These are phyloP conservation scores for Fusarium sp. DNA, from an alignment of 2,329 filamentous ascomycete species.

Conservation along the genomic window DNA sequence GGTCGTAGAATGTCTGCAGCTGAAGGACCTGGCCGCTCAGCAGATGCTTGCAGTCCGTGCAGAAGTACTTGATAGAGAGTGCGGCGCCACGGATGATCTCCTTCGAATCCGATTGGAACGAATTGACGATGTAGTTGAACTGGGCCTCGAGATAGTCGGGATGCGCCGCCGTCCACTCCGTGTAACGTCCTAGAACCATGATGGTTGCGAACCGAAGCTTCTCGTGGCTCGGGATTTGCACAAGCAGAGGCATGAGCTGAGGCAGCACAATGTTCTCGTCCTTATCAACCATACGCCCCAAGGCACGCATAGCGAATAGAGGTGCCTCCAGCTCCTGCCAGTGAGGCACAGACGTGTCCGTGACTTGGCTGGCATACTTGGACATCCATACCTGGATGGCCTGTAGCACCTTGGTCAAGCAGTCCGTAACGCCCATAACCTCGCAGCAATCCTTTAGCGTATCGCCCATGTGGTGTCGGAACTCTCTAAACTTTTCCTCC, in stretches of 20 bases:
- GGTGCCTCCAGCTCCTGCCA: constrained; percentile 98
- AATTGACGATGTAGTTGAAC: constrained; percentile 95
- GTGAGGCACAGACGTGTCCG: constrained; percentile 83
- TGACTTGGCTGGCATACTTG: constrained; percentile 83
- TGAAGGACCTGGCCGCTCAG: constrained; percentile 88
- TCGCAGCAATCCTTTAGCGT: constrained; percentile 97
- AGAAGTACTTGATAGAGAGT: constrained; percentile 96
- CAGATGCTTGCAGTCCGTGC: constrained; percentile 91
- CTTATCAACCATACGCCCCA: constrained; percentile 95
- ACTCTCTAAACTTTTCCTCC: constrained; percentile 97
- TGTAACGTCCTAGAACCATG: constrained; percentile 97
- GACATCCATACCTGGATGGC: constrained; percentile 91
- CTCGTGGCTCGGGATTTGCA: constrained; percentile 95
- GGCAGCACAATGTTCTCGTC: constrained; percentile 91
- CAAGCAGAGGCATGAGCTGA: constrained; percentile 92
- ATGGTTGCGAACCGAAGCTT: constrained; percentile 99
- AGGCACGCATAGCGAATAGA: constrained; percentile 93
- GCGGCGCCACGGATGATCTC: constrained; percentile 95
- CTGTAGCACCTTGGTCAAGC: constrained; percentile 88
- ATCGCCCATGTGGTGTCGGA: constrained; percentile 97
- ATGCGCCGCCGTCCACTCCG: constrained; percentile 96
- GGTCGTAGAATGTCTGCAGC: constrained; percentile 92
- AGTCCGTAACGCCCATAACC: constrained; percentile 94
- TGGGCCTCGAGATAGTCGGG: constrained; percentile 93
- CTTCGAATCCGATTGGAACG: constrained; percentile 89